Conservation (phyloP, 176 grass and related monocot species). For the Oryza meridionalis region DNA sequence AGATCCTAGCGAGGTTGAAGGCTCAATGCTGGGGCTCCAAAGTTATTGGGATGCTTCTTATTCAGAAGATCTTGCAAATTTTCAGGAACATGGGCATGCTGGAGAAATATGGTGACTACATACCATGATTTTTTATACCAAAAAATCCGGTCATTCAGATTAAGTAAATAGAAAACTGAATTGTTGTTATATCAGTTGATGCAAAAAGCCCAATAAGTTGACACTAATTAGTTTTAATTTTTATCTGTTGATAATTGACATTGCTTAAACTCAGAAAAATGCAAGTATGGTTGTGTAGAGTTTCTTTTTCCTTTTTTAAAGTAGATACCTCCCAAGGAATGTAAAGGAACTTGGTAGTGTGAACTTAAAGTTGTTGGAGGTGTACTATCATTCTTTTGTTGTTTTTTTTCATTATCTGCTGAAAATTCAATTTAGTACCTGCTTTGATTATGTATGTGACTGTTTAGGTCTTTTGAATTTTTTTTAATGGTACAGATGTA, state of each 20-base stretch:
- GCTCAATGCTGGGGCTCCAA: constrained; percentile 85
- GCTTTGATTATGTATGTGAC: not conserved
- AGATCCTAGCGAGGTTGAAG: constrained; percentile 73
- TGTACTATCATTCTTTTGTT: not conserved
- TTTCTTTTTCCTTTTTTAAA: not conserved
- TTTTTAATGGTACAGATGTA: not conserved
- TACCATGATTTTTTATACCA: not conserved
- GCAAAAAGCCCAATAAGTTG: not conserved
- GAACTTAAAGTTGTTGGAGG: not conserved
- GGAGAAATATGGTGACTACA: constrained; percentile 87
- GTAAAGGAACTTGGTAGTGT: not conserved
- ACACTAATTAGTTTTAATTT: constrained; percentile 1
- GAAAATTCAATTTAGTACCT: not conserved
- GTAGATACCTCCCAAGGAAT: not conserved
- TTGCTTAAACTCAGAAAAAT: not conserved
- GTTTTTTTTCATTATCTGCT: not conserved
- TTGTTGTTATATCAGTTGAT: not conserved
- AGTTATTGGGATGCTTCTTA: constrained; percentile 96
- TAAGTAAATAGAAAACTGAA: not conserved
- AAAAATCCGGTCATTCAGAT: not conserved
- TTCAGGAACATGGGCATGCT: constrained; percentile 76
- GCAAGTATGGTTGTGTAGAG: not conserved
- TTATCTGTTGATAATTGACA: not conserved
- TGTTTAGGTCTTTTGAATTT: not conserved
- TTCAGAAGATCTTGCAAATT: constrained; percentile 94